Conservation (phyloP, 169 alveolate genomes). For the Prorocentrum cordatum region DNA sequence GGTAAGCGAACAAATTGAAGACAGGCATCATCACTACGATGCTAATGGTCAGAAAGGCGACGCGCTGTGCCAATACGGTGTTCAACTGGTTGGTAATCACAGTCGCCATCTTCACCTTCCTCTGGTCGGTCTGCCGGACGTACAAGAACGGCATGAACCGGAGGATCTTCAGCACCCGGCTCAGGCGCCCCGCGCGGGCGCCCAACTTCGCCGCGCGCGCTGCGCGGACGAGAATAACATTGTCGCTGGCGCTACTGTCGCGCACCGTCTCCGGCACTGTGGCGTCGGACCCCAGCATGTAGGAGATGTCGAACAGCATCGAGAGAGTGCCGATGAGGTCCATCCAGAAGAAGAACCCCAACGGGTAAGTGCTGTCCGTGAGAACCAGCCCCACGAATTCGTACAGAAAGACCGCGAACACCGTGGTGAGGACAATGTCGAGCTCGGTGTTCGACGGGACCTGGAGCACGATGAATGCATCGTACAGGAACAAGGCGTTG, state of each 20-base stretch:
- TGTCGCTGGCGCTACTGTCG: background rate
- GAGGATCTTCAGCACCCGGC: background rate
- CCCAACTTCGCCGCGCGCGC: conserved; percentile 67
- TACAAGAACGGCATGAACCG: background rate
- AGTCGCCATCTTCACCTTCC: too few species aligned
- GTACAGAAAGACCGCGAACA: conserved; percentile 15
- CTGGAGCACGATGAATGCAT: too few species aligned
- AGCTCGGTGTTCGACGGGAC: conserved; percentile 67
- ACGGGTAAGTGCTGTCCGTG: conserved; percentile 34
- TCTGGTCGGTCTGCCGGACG: too few species aligned
- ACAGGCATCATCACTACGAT: too few species aligned
- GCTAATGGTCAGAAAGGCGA: too few species aligned
- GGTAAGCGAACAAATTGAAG: too few species aligned
- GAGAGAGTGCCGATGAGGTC: conserved; percentile 41
- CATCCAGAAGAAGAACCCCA: conserved; percentile 48
- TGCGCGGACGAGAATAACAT: conserved; percentile 51
- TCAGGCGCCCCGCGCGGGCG: conserved; percentile 24
- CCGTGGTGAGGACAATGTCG: conserved; percentile 44
- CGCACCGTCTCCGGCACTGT: too few species aligned
- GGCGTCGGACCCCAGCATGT: too few species aligned
- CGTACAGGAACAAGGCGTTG: too few species aligned
- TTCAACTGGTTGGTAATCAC: too few species aligned
- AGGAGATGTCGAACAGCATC: conserved; percentile 23
- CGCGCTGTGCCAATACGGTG: too few species aligned
- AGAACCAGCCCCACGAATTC: conserved; percentile 40